Evolutionary conservation across 140 eudicot genomes (phyloP).

Genomic region (Stevia rebaudiana): DNA sequence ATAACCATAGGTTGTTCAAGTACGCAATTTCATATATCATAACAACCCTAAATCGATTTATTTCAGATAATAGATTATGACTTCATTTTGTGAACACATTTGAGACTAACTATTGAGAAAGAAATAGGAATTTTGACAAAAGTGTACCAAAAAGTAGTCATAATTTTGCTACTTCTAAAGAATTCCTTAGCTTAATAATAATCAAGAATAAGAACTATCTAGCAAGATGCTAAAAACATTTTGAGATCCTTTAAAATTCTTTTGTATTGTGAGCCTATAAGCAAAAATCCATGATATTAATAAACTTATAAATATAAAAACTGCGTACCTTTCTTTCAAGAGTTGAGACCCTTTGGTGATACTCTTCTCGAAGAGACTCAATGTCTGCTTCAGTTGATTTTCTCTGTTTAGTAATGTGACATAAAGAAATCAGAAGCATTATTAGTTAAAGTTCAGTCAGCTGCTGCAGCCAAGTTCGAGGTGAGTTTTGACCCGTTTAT

Average conservation of each 20-base stretch:
- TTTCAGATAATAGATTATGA: not conserved
- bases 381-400: slow-evolving; percentile 86
- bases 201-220: not conserved
- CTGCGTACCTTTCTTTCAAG: slow-evolving; percentile 77
- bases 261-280: not conserved
- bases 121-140: not conserved
- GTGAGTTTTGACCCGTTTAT: not conserved
- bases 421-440: slow-evolving; percentile 11
- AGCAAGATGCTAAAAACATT: not conserved
- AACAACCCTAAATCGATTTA: not conserved
- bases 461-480: slow-evolving; percentile 4
- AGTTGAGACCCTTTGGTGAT: slow-evolving; percentile 79
- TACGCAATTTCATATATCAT: no score
- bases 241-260: not conserved
- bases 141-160: no score
- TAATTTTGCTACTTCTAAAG: not conserved
- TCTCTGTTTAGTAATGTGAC: slow-evolving; percentile 42
- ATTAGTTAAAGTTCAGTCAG: not conserved
- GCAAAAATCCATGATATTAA: not conserved
- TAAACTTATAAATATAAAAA: slow-evolving; percentile 1
- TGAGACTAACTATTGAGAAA: not conserved
- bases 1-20: not conserved
- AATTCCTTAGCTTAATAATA: not conserved
- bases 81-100: not conserved
- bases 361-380: slow-evolving; percentile 84